These are phyloP conservation scores for Kluyveromyces starmeri DNA, from an alignment of 805 yeast species.

Conservation along the genomic window DNA sequence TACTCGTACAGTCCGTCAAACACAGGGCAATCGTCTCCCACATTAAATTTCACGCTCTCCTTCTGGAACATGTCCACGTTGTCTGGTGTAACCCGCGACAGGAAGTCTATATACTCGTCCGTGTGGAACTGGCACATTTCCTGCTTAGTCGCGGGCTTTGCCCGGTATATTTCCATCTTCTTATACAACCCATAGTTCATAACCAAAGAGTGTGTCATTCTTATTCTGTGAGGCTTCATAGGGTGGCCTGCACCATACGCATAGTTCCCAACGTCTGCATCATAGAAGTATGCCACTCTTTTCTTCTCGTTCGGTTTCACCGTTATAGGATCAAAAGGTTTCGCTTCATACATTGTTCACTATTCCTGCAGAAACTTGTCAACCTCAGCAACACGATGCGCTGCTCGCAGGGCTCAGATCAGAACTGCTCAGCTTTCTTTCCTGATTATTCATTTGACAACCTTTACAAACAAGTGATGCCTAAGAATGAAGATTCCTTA, in stretches of 20 bases:
- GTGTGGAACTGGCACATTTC: conserved; percentile 80
- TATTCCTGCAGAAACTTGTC: no score
- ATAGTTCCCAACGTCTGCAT: conserved; percentile 93
- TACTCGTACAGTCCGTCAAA: conserved; percentile 72
- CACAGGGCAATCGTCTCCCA: conserved; percentile 90
- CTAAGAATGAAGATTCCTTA: no score
- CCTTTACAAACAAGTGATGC: no score
- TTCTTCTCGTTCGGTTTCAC: conserved; percentile 43
- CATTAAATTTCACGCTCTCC: conserved; percentile 62
- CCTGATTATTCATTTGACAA: no score
- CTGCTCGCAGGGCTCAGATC: no score
- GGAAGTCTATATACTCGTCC: conserved; percentile 74
- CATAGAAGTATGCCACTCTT: conserved; percentile 72
- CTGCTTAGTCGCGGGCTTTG: conserved; percentile 71
- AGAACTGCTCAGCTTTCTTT: no score
- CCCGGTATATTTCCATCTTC: conserved; percentile 81
- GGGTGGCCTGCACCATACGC: conserved; percentile 99
- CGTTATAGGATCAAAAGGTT: conserved; percentile 56
- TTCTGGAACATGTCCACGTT: conserved; percentile 47
- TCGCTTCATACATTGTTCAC: no score
- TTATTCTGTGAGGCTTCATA: conserved; percentile 91
- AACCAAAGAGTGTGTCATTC: conserved; percentile 89
- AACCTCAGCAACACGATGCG: no score
- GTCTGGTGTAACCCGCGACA: conserved; percentile 71
- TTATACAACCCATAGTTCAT: conserved; percentile 78